A percentile compares a stretch with the other conserved stretches of the same genome.
These are phyloP conservation scores for Taphrina communis DNA, from an alignment of 1,139 yeast genomes.

Conservation along the genomic window DNA sequence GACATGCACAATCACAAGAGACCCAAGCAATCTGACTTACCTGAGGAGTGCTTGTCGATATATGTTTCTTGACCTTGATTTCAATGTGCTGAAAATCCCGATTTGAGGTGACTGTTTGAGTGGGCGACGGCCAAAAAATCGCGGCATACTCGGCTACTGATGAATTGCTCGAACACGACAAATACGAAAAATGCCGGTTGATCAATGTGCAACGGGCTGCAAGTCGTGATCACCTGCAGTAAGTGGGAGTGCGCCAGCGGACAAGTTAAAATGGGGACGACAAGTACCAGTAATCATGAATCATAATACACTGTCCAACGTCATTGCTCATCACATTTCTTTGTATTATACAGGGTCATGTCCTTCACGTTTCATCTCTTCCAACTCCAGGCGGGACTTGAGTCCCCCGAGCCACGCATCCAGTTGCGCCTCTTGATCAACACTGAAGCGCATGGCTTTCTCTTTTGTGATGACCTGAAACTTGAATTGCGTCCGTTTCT, in stretches of 20 bases:
- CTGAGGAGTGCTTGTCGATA: constrained; percentile 14
- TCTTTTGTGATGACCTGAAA: constrained; percentile 25
- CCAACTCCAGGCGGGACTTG: constrained; percentile 28
- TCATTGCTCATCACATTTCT: too few relatives aligned
- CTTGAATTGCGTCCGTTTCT: constrained; percentile 5
- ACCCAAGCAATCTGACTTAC: constrained; percentile 2
- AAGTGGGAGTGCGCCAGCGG: too few relatives aligned
- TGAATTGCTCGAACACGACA: not conserved
- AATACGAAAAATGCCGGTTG: not conserved
- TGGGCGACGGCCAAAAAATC: constrained; percentile 21
- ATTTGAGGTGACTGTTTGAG: constrained; percentile 22
- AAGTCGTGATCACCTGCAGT: not conserved
- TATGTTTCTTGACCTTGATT: constrained; percentile 13
- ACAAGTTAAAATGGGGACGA: too few relatives aligned
- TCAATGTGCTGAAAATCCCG: constrained; percentile 15
- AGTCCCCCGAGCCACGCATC: constrained; percentile 38
- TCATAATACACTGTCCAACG: too few relatives aligned
- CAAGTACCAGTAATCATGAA: too few relatives aligned
- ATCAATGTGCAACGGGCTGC: not conserved
- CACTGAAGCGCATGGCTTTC: constrained; percentile 27
- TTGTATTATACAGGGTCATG: not conserved
- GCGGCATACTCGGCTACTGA: constrained; percentile 10
- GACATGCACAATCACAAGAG: constrained; percentile 7
- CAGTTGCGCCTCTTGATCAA: constrained; percentile 19
- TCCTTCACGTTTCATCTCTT: constrained; percentile 8